Base-by-base conservation (phyloP, 345 rosid genomes). In the Nephelium lappaceum region DNA sequence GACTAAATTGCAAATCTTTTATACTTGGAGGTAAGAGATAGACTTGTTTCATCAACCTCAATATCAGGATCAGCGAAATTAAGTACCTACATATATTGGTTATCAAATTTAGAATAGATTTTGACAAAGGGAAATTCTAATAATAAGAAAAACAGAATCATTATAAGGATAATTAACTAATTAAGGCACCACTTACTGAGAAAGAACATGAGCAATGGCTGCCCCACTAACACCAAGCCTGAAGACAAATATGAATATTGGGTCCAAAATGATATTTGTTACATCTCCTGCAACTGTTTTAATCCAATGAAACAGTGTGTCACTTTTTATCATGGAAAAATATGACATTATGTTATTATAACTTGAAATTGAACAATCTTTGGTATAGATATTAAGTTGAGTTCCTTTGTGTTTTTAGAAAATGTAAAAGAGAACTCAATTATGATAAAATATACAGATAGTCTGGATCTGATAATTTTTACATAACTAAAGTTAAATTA, bases 201-300 rank as follows among this genome's bases (percentile, higher is more conserved):
- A 89, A 73, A 96, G 86, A 77, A 93, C 95, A 71, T 96, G 99
- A 0, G 99, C 95, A 77, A 93, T 94, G 83, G 99, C 99, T 8
- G 98, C 99, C 66, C 99, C 99, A 24, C 90, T 94, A 57, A 94
- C 92, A 0, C 99, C 99, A 49, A 89, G 81, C 24, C 70, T 67
- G 82, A 84, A 90, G 49, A 60, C 84, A 80, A 93, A 93, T 74
- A 96, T 96, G 60, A 96, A 93, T 36, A 96, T 88, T 0, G 98
- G 97, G 72, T 96, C 99, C 76, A 96, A 79, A 65, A 90, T 67
- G 67, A 96, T 88, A 83, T 96, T 96, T 73, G 88, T 42, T 15
- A 85, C 19, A 80, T 96, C 98, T 81, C 98, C 98, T 4, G 79
- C 84, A 18, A 92, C 98, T 93, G 86, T 84, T 74, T 43, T 11